These are phyloP conservation scores for Lecanicillium sp. DNA, from an alignment of 2,329 filamentous ascomycete genomes.

Conservation along the genomic window DNA sequence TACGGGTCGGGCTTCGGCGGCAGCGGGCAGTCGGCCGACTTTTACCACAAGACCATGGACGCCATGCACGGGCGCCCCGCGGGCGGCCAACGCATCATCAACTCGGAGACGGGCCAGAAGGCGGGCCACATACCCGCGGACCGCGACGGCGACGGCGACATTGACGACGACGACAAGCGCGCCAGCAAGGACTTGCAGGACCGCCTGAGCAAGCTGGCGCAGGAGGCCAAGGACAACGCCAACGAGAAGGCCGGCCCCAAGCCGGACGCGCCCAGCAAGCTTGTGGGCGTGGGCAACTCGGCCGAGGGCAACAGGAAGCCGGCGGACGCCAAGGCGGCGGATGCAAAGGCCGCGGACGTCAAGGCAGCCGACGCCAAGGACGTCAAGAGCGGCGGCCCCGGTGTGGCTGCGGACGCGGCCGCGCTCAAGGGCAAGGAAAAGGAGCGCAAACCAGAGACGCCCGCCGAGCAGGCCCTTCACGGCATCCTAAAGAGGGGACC, in stretches of 20 bases:
- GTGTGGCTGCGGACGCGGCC: background rate
- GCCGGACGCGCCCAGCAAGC: slow-evolving; percentile 51
- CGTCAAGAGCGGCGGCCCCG: too few species aligned
- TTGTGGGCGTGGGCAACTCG: slow-evolving; percentile 55
- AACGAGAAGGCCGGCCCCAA: slow-evolving; percentile 59
- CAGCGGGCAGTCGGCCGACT: slow-evolving; percentile 43
- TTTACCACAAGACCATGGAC: slow-evolving; percentile 54
- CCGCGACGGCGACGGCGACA: slow-evolving; percentile 48
- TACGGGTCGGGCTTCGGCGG: slow-evolving; percentile 55
- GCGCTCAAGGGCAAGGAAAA: slow-evolving; percentile 15
- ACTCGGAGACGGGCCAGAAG: slow-evolving; percentile 32
- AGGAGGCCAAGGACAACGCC: slow-evolving; percentile 61
- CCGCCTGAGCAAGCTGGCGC: slow-evolving; percentile 62
- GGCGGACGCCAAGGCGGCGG: slow-evolving; percentile 16
- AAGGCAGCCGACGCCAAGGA: slow-evolving; percentile 3
- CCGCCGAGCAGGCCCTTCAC: slow-evolving; percentile 67
- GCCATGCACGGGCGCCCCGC: slow-evolving; percentile 39
- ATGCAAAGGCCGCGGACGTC: slow-evolving; percentile 12
- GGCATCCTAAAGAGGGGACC: slow-evolving; percentile 77
- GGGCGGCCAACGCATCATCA: slow-evolving; percentile 33
- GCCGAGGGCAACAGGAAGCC: slow-evolving; percentile 44
- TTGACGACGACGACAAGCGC: slow-evolving; percentile 50
- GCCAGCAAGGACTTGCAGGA: slow-evolving; percentile 48
- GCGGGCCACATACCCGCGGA: slow-evolving; percentile 38
- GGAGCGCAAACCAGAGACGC: slow-evolving; percentile 43